Evolutionary conservation across 176 grass and related monocot genomes (phyloP).

Genomic region (Carex kokanica): DNA sequence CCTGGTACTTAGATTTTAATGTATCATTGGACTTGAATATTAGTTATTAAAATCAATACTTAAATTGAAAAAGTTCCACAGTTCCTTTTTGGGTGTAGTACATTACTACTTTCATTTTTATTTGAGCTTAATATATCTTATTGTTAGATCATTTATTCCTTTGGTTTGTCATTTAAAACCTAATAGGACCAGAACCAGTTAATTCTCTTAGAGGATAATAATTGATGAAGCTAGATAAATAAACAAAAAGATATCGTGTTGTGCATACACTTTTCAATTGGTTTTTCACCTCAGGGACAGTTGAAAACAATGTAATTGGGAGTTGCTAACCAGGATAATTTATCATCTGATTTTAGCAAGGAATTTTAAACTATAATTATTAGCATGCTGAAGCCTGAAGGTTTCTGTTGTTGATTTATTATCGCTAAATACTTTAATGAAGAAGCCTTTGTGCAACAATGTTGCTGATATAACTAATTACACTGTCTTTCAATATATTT

Average conservation of each 20-base stretch:
- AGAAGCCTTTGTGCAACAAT: not conserved
- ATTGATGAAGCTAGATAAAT: not conserved
- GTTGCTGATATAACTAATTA: not conserved
- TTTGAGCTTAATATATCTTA: not conserved
- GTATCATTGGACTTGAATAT: not conserved
- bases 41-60: not conserved
- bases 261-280: not conserved
- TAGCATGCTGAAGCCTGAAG: not conserved
- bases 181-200: not conserved
- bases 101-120: not conserved
- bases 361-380: not conserved
- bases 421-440: conserved; percentile 4
- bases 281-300: not conserved
- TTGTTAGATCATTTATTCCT: not conserved
- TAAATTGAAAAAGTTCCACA: not conserved
- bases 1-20: not conserved
- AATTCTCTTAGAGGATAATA: not conserved
- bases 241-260: not conserved
- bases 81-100: not conserved
- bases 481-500: not conserved
- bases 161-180: not conserved
- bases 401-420: not conserved
- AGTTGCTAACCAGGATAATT: not conserved
- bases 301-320: too few species aligned
- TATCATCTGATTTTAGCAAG: not conserved